Percentiles rank a stretch among this genome's conserved stretches.
Conservation (phyloP, 495 filamentous ascomycete species). For the Aspergillus ostianus region DNA sequence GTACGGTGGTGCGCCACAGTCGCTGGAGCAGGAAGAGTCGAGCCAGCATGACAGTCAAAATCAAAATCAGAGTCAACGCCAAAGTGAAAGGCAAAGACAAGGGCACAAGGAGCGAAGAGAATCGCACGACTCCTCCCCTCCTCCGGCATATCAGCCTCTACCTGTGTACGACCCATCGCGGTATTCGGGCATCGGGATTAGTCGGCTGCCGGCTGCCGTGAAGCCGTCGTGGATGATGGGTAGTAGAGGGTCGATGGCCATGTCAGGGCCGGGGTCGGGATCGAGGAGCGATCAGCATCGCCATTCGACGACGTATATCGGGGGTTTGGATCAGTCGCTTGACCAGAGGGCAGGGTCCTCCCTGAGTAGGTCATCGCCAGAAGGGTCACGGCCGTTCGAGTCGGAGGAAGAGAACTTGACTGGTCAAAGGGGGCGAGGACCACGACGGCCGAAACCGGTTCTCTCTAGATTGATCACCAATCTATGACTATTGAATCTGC, state of each 20-base stretch:
- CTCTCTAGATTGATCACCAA: slow-evolving; percentile 43
- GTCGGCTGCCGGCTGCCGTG: slow-evolving; percentile 1
- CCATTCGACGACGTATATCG: not conserved
- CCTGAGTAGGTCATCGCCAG: not conserved
- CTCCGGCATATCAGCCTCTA: slow-evolving; percentile 21
- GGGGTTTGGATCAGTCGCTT: not conserved
- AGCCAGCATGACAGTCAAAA: too few species aligned
- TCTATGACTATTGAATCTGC: slow-evolving; percentile 19
- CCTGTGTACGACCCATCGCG: slow-evolving; percentile 22
- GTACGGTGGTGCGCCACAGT: not conserved
- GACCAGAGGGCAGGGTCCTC: not conserved
- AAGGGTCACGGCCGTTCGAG: slow-evolving; percentile 5
- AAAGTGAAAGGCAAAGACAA: slow-evolving; percentile 3
- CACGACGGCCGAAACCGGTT: slow-evolving; percentile 36
- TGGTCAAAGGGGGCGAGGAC: slow-evolving; percentile 10
- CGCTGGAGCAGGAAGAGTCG: not conserved
- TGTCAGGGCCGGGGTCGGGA: slow-evolving; percentile 2
- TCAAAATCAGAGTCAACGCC: not conserved
- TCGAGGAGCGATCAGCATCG: not conserved
- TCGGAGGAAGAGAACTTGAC: not conserved
- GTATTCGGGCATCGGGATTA: slow-evolving; percentile 15
- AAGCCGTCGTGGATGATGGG: slow-evolving; percentile 1
- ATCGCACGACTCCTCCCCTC: slow-evolving; percentile 9
- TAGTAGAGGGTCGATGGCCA: slow-evolving; percentile 1
- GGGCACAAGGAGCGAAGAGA: not conserved